Evolutionary conservation across 345 rosid species (phyloP).

Genomic region (Physaria fendleri): DNA sequence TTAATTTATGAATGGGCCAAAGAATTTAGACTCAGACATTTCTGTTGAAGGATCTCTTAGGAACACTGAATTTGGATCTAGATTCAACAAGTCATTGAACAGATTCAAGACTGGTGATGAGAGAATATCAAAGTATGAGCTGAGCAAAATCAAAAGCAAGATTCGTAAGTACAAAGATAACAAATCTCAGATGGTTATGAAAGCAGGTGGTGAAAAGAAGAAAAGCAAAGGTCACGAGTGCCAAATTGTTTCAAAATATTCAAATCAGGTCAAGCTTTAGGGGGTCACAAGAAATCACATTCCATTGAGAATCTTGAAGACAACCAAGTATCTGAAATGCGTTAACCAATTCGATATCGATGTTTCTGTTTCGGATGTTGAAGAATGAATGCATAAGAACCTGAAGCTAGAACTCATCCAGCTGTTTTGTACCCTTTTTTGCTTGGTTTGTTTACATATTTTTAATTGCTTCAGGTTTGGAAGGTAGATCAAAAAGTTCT

Average conservation of each 20-base stretch:
- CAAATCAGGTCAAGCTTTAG: constrained; percentile 88
- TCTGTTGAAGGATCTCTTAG: constrained; percentile 34
- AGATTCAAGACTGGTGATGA: no score
- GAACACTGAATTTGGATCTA: constrained; percentile 33
- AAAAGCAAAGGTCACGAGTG: constrained; percentile 59
- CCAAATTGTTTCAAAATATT: constrained; percentile 76
- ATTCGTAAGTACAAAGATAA: constrained; percentile 6
- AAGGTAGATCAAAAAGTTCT: no score
- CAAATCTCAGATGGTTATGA: constrained; percentile 27
- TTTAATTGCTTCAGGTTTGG: no score
- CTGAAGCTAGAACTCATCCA: neutral
- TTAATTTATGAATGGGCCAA: constrained; percentile 52
- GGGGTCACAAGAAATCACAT: constrained; percentile 95
- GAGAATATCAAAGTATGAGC: no score
- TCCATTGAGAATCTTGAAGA: constrained; percentile 49
- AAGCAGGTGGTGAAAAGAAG: no score
- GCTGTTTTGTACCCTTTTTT: no score
- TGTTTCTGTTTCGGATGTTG: constrained; percentile 49
- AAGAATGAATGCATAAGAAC: constrained; percentile 15
- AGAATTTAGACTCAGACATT: constrained; percentile 44
- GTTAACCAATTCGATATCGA: constrained; percentile 53
- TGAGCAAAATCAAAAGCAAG: no score
- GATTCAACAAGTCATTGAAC: no score
- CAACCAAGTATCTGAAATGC: constrained; percentile 37
- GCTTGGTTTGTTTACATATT: no score